Evolutionary conservation across 768 basidiomycete species (phyloP).

Genomic region (Coprinopsis marcescibilis): DNA sequence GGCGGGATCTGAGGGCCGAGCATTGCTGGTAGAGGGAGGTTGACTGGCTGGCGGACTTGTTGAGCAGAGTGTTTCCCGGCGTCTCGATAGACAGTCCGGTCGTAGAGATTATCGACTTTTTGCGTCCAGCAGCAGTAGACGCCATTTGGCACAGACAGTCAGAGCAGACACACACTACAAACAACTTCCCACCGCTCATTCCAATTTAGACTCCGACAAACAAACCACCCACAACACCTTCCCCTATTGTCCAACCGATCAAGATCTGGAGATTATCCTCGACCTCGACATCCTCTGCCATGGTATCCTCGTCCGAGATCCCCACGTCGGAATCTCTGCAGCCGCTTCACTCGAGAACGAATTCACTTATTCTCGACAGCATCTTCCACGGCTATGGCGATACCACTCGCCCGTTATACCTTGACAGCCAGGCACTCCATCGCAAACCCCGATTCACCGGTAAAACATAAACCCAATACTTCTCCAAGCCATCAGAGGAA

Average conservation of each 20-base stretch:
- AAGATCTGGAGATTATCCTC: no score
- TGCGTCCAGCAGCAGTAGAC: slow-evolving; percentile 55
- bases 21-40: slow-evolving; percentile 93
- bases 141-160: slow-evolving; percentile 33
- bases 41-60: slow-evolving; percentile 82
- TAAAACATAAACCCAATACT: no score
- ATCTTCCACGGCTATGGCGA: no score
- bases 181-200: neutral
- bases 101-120: slow-evolving; percentile 71
- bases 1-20: slow-evolving; percentile 66
- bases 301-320: no score
- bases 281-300: no score
- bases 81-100: slow-evolving; percentile 65
- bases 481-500: no score
- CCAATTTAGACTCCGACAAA: slow-evolving; percentile 4
- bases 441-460: no score
- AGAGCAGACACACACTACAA: slow-evolving; percentile 3
- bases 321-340: no score
- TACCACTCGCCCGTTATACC: no score
- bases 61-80: slow-evolving; percentile 82
- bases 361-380: no score
- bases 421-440: no score
- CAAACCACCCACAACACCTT: neutral
- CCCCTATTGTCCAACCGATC: slow-evolving; percentile 8
- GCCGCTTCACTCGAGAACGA: no score